Evolutionary conservation across 768 basidiomycete species (phyloP).

Genomic region (Tubosaeta sp.): DNA sequence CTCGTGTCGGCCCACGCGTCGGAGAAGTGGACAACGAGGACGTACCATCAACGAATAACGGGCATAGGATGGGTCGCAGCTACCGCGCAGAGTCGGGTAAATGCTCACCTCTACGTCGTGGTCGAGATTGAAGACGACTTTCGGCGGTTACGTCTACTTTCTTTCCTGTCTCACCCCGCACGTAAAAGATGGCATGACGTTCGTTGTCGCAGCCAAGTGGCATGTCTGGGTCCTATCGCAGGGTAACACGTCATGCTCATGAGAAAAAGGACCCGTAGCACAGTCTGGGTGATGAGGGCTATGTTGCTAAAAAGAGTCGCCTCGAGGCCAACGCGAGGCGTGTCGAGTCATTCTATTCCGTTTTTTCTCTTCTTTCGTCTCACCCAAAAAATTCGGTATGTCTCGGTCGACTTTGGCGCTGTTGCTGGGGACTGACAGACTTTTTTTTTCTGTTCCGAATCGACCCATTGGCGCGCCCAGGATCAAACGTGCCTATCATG

Average conservation of each 20-base stretch:
- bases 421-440: background rate
- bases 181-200: too few species aligned
- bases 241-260: background rate
- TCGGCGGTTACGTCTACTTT: too few species aligned
- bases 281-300: background rate
- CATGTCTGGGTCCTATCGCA: too few species aligned
- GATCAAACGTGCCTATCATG: conserved; percentile 29
- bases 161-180: too few species aligned
- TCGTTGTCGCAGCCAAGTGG: too few species aligned
- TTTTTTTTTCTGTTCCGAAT: conserved; percentile 14
- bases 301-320: conserved; percentile 10
- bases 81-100: too few species aligned
- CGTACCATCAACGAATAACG: too few species aligned
- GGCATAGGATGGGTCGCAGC: too few species aligned
- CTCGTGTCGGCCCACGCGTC: background rate
- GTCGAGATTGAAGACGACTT: too few species aligned
- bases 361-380: background rate
- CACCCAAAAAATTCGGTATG: conserved; percentile 5
- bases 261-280: background rate
- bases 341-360: background rate
- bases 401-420: background rate
- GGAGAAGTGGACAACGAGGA: too few species aligned
- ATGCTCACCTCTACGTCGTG: too few species aligned
- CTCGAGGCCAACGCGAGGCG: conserved; percentile 27
- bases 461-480: conserved; percentile 2